These are phyloP conservation scores for Ophiocordyceps australis DNA, from an alignment of 2,329 filamentous ascomycete species.

Conservation along the genomic window DNA sequence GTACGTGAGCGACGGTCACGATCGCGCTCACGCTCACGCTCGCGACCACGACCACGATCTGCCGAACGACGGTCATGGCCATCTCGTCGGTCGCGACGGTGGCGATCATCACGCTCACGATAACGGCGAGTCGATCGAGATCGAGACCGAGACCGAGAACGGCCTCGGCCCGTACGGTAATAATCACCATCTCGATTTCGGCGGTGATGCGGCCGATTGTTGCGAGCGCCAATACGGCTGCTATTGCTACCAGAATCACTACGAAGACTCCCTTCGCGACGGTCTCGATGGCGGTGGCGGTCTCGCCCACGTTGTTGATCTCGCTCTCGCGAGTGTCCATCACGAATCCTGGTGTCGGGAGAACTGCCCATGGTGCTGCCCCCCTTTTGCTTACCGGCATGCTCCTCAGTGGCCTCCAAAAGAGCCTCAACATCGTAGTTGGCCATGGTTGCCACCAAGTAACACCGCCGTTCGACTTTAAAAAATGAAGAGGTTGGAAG, in stretches of 20 bases:
- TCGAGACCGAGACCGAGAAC: conserved; percentile 44
- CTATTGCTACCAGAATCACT: conserved; percentile 67
- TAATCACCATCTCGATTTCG: conserved; percentile 53
- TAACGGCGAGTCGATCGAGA: conserved; percentile 52
- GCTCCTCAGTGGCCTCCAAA: conserved; percentile 66
- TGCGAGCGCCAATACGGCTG: conserved; percentile 56
- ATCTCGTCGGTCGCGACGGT: conserved; percentile 23
- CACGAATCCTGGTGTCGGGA: conserved; percentile 34
- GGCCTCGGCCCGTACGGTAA: conserved; percentile 38
- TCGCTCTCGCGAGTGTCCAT: no score
- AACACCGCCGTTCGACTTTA: no score
- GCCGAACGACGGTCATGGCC: conserved; percentile 32
- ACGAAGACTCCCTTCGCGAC: conserved; percentile 38
- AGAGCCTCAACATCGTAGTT: conserved; percentile 70
- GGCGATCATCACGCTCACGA: conserved; percentile 36
- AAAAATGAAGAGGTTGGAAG: no score
- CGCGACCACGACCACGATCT: conserved; percentile 33
- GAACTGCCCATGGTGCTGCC: no score
- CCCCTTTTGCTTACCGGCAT: conserved; percentile 5
- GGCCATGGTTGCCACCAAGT: conserved; percentile 20
- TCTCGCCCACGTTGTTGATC: conserved; percentile 24
- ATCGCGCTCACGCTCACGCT: conserved; percentile 34
- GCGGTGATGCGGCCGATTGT: conserved; percentile 59
- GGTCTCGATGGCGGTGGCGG: conserved; percentile 35
- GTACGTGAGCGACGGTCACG: conserved; percentile 30